A percentile compares a stretch with the other conserved stretches of the same genome.
phyloP scores from a whole-genome alignment of 148 eudicot species.

The Euryodendron excelsum region DNA sequence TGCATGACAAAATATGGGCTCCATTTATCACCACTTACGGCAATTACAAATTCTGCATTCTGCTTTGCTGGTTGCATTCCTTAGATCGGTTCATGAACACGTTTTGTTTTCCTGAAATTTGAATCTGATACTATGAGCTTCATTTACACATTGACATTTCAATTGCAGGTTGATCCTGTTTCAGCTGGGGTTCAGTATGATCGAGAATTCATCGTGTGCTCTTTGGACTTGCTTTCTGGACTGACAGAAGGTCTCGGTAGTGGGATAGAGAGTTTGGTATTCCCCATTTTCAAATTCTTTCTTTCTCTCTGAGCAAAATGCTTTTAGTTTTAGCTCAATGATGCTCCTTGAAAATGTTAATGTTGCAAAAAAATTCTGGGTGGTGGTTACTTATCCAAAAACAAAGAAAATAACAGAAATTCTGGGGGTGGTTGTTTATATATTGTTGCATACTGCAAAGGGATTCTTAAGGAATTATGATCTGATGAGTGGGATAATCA shows the following conservation, averaged over 20 bases:
- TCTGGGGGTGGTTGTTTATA: neutral
- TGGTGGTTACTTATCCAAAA: neutral
- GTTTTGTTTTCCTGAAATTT: neutral
- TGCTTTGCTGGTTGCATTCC: conserved; percentile 13
- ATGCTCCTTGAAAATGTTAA: neutral
- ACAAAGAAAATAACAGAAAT: too few relatives aligned
- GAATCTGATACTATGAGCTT: neutral
- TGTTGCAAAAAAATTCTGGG: neutral
- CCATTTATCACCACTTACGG: neutral
- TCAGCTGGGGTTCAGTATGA: conserved; percentile 77
- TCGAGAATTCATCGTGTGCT: conserved; percentile 83
- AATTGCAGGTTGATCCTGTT: conserved; percentile 61
- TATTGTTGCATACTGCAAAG: neutral
- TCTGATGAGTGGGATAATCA: neutral
- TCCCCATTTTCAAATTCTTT: conserved; percentile 1
- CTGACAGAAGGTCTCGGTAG: conserved; percentile 94
- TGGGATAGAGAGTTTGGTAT: conserved; percentile 94
- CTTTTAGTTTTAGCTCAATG: conserved; percentile 1
- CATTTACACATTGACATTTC: neutral
- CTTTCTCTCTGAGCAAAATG: neutral
- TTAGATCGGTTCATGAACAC: neutral
- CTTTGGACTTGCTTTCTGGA: conserved; percentile 91
- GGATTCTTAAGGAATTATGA: neutral
- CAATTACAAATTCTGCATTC: neutral
- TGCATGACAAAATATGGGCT: neutral